These are phyloP conservation scores for Kappamyces sp. DNA, from an alignment of 192 early-diverging fungal species.

Conservation along the genomic window DNA sequence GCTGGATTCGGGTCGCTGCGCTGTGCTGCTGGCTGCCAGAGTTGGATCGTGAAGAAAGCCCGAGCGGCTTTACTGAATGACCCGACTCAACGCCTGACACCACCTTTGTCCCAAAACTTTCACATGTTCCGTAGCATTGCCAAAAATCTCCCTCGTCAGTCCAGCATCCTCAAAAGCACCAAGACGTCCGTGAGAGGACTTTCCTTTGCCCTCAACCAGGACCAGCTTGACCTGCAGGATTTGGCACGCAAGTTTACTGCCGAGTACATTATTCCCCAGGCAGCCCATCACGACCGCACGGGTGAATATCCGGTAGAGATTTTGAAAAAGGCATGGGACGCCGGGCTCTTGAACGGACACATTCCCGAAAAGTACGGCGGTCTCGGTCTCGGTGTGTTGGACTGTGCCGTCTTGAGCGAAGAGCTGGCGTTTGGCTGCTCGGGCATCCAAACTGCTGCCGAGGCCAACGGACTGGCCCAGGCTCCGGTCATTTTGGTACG, in stretches of 20 bases:
- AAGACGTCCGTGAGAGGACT: slow-evolving; percentile 17
- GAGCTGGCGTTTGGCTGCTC: slow-evolving; percentile 91
- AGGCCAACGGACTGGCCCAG: slow-evolving; percentile 86
- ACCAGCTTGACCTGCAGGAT: slow-evolving; percentile 82
- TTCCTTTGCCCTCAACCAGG: slow-evolving; percentile 70
- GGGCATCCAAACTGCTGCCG: slow-evolving; percentile 94
- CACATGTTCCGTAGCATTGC: too few relatives aligned
- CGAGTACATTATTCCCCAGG: slow-evolving; percentile 83
- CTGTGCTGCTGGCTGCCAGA: too few relatives aligned
- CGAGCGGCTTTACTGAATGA: too few relatives aligned
- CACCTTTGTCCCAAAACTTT: too few relatives aligned
- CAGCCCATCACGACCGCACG: slow-evolving; percentile 88
- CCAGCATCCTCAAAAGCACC: background rate
- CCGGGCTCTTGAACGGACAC: slow-evolving; percentile 88
- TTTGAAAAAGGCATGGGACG: slow-evolving; percentile 78
- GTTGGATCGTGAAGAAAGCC: too few relatives aligned
- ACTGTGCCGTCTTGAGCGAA: slow-evolving; percentile 81
- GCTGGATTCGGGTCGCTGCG: too few relatives aligned
- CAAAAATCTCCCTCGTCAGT: too few relatives aligned
- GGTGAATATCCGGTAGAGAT: slow-evolving; percentile 82
- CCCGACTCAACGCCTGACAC: too few relatives aligned
- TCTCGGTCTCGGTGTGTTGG: slow-evolving; percentile 80
- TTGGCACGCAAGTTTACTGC: slow-evolving; percentile 83
- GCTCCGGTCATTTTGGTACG: slow-evolving; percentile 30
- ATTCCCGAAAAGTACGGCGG: slow-evolving; percentile 82